A percentile compares a stretch with the other conserved stretches of the same genome.
Evolutionary conservation across 345 rosid species (phyloP).

Genomic region (Sonneratia alba): DNA sequence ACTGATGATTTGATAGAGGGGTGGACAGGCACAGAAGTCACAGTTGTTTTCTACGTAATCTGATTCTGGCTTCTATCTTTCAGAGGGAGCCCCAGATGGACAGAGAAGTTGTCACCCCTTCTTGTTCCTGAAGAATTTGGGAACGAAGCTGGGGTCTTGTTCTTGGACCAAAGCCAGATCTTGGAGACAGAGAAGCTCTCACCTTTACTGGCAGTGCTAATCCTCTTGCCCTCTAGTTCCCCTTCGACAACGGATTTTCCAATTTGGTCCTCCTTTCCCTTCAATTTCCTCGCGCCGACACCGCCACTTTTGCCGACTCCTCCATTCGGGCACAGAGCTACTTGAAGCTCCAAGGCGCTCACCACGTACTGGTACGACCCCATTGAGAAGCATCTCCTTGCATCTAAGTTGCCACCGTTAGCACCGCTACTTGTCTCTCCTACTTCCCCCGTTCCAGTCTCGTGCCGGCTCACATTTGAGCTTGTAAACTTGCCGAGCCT

Average conservation of each 20-base stretch:
- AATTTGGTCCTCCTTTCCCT: conserved; percentile 23
- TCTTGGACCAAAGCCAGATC: conserved; percentile 89
- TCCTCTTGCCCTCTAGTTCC: conserved; percentile 66
- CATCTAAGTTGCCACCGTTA: conserved; percentile 54
- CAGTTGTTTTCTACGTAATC: neutral
- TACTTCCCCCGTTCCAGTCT: conserved; percentile 22
- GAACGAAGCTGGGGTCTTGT: conserved; percentile 27
- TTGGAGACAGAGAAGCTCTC: conserved; percentile 95
- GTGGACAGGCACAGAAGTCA: neutral
- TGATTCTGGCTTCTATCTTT: neutral
- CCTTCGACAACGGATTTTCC: conserved; percentile 33
- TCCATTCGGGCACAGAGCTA: conserved; percentile 35
- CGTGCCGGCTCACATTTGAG: conserved; percentile 26
- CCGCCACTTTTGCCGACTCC: conserved; percentile 8
- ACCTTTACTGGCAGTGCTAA: conserved; percentile 60
- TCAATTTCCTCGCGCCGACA: conserved; percentile 21
- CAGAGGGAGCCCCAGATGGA: neutral
- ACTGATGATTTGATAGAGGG: neutral
- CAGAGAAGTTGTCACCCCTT: neutral
- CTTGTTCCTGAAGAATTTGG: conserved; percentile 32
- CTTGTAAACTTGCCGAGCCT: conserved; percentile 76
- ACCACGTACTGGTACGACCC: conserved; percentile 54
- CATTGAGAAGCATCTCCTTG: conserved; percentile 40
- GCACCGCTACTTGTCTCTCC: conserved; percentile 27
- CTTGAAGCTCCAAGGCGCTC: conserved; percentile 36